phyloP scores from a whole-genome alignment of 352 stramenopile species.

The Phytophthora sp. region DNA sequence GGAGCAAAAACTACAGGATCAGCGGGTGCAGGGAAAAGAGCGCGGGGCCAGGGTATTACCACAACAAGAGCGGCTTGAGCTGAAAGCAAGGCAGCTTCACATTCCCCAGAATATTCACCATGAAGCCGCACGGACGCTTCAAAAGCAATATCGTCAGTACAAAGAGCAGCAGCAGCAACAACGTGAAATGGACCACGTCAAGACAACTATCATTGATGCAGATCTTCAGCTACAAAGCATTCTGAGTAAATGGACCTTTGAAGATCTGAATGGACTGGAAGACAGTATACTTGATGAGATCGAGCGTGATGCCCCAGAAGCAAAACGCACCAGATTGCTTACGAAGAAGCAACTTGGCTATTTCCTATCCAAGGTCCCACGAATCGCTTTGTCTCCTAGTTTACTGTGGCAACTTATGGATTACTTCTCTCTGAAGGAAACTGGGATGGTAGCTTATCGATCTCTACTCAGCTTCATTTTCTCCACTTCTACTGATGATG shows the following conservation, averaged over 20 bases:
- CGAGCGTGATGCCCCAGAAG: slow-evolving; percentile 42
- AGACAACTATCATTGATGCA: slow-evolving; percentile 37
- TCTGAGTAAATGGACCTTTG: slow-evolving; percentile 47
- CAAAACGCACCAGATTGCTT: slow-evolving; percentile 33
- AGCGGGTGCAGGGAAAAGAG: slow-evolving; percentile 21
- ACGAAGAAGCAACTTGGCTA: slow-evolving; percentile 63
- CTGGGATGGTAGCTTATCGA: slow-evolving; percentile 44
- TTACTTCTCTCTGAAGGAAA: slow-evolving; percentile 45
- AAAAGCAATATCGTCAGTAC: slow-evolving; percentile 49
- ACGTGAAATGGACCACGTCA: slow-evolving; percentile 3
- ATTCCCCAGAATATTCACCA: slow-evolving; percentile 44
- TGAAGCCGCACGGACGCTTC: slow-evolving; percentile 49
- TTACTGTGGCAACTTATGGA: slow-evolving; percentile 50
- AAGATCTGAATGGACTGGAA: slow-evolving; percentile 48
- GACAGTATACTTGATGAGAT: slow-evolving; percentile 45
- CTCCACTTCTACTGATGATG: slow-evolving; percentile 43
- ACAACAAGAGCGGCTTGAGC: slow-evolving; percentile 27
- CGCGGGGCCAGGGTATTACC: slow-evolving; percentile 1
- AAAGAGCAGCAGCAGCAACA: slow-evolving; percentile 36
- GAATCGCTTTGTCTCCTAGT: slow-evolving; percentile 47
- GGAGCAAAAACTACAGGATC: slow-evolving; percentile 52
- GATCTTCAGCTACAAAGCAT: slow-evolving; percentile 47
- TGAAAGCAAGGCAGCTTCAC: slow-evolving; percentile 43
- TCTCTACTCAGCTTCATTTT: slow-evolving; percentile 59
- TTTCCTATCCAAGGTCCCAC: slow-evolving; percentile 51